These are phyloP conservation scores for Acacia concinna DNA, from an alignment of 331 rosid genomes.

Conservation along the genomic window DNA sequence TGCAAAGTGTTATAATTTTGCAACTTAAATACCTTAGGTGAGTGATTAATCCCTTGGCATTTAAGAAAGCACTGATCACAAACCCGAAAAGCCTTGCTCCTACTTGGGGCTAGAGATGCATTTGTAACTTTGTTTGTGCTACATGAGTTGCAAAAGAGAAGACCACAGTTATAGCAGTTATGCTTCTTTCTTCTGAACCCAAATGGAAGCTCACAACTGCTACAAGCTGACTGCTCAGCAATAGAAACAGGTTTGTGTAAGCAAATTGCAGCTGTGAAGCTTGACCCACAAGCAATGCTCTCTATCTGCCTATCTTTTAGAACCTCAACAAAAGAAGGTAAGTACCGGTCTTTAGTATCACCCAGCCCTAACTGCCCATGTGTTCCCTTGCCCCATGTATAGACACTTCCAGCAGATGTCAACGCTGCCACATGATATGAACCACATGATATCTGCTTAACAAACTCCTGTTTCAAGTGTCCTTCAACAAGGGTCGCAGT, in stretches of 20 bases:
- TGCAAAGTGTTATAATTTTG: slow-evolving; percentile 34
- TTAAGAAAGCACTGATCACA: slow-evolving; percentile 71
- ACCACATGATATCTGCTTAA: slow-evolving; percentile 67
- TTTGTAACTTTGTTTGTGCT: slow-evolving; percentile 57
- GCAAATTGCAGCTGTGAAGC: slow-evolving; percentile 77
- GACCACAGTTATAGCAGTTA: slow-evolving; percentile 84
- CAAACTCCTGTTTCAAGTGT: slow-evolving; percentile 72
- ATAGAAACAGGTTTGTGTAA: slow-evolving; percentile 72
- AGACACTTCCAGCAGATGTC: slow-evolving; percentile 65
- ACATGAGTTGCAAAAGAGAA: slow-evolving; percentile 66
- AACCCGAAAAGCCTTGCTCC: slow-evolving; percentile 71
- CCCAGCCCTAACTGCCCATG: slow-evolving; percentile 83
- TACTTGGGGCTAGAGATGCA: slow-evolving; percentile 74
- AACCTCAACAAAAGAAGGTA: slow-evolving; percentile 68
- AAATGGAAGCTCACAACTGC: slow-evolving; percentile 71
- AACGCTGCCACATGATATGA: slow-evolving; percentile 70
- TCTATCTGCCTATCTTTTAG: slow-evolving; percentile 64
- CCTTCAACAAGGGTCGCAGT: slow-evolving; percentile 64
- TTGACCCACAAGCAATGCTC: slow-evolving; percentile 69
- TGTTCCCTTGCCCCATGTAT: slow-evolving; percentile 79
- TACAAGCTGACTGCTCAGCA: slow-evolving; percentile 66
- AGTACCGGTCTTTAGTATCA: slow-evolving; percentile 57
- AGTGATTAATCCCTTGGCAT: slow-evolving; percentile 39
- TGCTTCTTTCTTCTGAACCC: slow-evolving; percentile 84
- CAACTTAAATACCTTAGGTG: slow-evolving; percentile 32